Conservation (phyloP, 352 stramenopile genomes). For the Phytophthora idaei region DNA sequence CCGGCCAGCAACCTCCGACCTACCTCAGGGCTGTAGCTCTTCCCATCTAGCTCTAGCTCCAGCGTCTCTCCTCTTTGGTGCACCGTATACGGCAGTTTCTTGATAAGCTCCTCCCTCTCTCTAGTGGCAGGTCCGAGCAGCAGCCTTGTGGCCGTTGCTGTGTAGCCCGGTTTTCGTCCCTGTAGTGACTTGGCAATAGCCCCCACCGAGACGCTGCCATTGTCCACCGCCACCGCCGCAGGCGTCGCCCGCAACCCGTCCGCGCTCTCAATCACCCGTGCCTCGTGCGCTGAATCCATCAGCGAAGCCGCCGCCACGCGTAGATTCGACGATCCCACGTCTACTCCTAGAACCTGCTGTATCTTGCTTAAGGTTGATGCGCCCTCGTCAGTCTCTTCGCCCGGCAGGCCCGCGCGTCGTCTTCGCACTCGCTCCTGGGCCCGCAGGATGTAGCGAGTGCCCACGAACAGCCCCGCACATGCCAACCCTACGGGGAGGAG, state of each 20-base stretch:
- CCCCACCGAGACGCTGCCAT: conserved; percentile 57
- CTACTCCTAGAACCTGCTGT: conserved; percentile 58
- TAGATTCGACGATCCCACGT: conserved; percentile 59
- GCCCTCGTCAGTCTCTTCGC: conserved; percentile 20
- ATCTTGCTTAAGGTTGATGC: conserved; percentile 25
- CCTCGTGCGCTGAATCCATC: conserved; percentile 14
- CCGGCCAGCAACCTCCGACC: background rate
- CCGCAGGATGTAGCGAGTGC: conserved; percentile 61
- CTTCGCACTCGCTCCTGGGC: conserved; percentile 63
- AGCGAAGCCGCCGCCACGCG: conserved; percentile 51
- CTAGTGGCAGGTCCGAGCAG: conserved; percentile 40
- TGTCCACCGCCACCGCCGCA: conserved; percentile 65
- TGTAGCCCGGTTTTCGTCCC: conserved; percentile 63
- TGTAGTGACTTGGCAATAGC: conserved; percentile 53
- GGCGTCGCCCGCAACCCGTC: conserved; percentile 60
- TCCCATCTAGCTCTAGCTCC: conserved; percentile 54
- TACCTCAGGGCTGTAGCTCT: conserved; percentile 67
- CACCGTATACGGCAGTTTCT: conserved; percentile 52
- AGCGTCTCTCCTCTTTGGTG: conserved; percentile 26
- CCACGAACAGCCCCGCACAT: conserved; percentile 56
- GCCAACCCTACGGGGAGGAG: conserved; percentile 49
- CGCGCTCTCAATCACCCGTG: conserved; percentile 61
- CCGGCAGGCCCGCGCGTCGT: conserved; percentile 46
- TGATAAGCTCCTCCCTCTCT: conserved; percentile 38
- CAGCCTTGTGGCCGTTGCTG: conserved; percentile 55